Evolutionary conservation across 2,329 filamentous ascomycete genomes (phyloP), one percentile per base, ranked within the genome.

Genomic region (Aureobasidium sp.): DNA sequence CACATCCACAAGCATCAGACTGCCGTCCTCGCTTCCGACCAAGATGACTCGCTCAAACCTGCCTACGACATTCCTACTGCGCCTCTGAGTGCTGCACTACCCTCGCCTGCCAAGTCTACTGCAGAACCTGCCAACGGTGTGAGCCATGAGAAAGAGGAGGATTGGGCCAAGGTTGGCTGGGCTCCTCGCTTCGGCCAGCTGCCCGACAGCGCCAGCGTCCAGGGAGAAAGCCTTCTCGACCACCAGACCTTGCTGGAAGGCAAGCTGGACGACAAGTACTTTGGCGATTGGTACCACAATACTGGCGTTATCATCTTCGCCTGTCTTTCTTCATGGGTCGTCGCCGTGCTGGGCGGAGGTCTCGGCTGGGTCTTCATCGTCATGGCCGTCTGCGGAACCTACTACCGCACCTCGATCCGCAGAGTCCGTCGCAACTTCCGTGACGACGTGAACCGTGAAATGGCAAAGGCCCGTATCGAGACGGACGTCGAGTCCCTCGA

Each of bases 231-330:
- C 20, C 73, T 96, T 70, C 81, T 94, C 42, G 92, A 99, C 71
- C 92, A 97, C 73, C 85, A 91, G 70, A 96, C 91, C 1, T 90
- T 87, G 79, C 75, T 97, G 27, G 95, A 99, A 72, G 83, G 86
- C 64, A 87, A 87, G 74, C 76, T 99, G 39, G 86, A 93, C 46
- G 92, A 97, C 72, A 90, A 90, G 72, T 90, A 95, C 74, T 99
- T 89, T 73, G 94, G 94, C 72, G 91, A 97, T 74, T 99, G 94
- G 94, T 99, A 97, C 75, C 92, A 99, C 75, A 99, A 99, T 74
- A 87, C 92, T 2, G 94, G 81, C n/a, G 79, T 99, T 65, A 97
- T 99, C 71, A 82, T 93, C 67, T 97, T 99, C 72, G 91, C 93
- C 57, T 97, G 91, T 72, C 79, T 99, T 58, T 80, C 85, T 34